phyloP scores from a whole-genome alignment of 352 stramenopile species.

The Aphanomyces stellatus region DNA sequence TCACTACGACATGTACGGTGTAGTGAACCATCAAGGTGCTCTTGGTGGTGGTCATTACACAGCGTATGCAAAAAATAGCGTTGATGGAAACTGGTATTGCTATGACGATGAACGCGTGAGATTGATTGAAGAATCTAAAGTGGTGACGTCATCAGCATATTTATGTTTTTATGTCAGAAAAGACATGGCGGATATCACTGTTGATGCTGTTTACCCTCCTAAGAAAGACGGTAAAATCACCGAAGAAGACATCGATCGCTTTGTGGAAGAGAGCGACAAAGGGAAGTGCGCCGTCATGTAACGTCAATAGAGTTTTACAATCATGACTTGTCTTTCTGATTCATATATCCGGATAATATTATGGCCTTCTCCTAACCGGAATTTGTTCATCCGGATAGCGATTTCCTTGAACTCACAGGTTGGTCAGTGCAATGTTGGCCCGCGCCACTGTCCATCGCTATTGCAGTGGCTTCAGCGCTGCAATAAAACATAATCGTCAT shows the following conservation, averaged over 20 bases:
- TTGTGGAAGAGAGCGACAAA: constrained; percentile 77
- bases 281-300: constrained; percentile 80
- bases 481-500: constrained; percentile 5
- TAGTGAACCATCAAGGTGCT: constrained; percentile 83
- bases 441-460: no score
- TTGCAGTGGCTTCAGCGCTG: not conserved
- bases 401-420: no score
- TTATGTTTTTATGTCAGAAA: constrained; percentile 89
- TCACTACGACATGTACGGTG: constrained; percentile 82
- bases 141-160: constrained; percentile 82
- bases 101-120: constrained; percentile 85
- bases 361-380: not conserved
- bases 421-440: no score
- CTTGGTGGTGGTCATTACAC: constrained; percentile 84
- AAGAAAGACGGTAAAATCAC: constrained; percentile 80
- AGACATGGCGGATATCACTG: constrained; percentile 72
- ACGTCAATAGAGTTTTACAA: no score
- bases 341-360: not conserved
- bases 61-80: constrained; percentile 81
- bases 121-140: constrained; percentile 76
- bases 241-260: constrained; percentile 83
- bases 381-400: constrained; percentile 3
- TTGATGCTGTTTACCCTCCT: constrained; percentile 79
- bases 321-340: no score
- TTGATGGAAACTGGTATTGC: constrained; percentile 86